Base-by-base conservation (phyloP, 805 yeast genomes). In the Myxozyma udenii region DNA sequence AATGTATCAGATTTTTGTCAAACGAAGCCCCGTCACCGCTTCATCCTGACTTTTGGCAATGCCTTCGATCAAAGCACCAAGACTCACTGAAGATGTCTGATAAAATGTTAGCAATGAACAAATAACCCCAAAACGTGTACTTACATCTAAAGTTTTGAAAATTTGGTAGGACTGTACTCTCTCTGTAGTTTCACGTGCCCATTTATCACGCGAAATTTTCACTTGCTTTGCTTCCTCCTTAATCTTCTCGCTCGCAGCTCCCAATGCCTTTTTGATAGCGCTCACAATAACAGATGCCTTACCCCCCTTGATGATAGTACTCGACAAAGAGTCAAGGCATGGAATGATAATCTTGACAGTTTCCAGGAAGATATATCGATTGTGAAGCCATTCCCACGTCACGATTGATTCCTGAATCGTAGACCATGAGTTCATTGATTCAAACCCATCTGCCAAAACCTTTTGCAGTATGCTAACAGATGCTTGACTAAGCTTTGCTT, bases 361-460 rank as follows among this genome's bases (percentile, higher is more conserved):
- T 28, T 55, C 60, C 19, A 53, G 35, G 1, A 53, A 3, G 6
- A 28, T 43, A 30, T 44, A 55, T 3, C 58, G 48, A 4, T 38
- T 16, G 26, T 55, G 60, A 26, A 55, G 19, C 45, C 47, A 55
- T 18, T 36, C 38, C 60, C 60, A 55, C 14, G 24, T 44, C 11
- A 42, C 24, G 19, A 12, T n/a, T 18, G 19, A 7, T 7, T 33
- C 30, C 16, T 19, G n/a, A n/a, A 21, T n/a, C 12, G 26, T 19
- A 11, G 33, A 9, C 21, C 11, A 22, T 12, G 45, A 11, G 14
- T 11, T 21, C 24, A 22, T 36, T 26, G 11, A 3, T 16, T 18
- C 25, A 11, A 43, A 9, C 2, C 46, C 51, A 7, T 45, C 41
- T 18, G 24, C 39, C 7, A 52, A 18, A 21, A 28, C 12, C 22